Conservation (phyloP, 2,329 filamentous ascomycete species). For the Diplodia sapinea region DNA sequence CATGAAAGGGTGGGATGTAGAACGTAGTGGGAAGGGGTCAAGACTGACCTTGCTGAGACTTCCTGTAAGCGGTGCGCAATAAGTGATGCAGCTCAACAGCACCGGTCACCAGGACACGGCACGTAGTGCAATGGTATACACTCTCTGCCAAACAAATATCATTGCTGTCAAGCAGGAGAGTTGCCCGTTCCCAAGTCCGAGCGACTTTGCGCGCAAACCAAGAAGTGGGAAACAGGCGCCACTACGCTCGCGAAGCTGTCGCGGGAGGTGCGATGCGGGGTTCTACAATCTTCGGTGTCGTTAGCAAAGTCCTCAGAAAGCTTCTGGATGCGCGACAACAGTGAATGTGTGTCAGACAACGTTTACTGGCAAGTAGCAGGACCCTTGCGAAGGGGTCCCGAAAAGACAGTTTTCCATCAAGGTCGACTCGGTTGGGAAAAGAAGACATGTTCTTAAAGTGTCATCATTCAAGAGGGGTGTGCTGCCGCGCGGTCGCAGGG, state of each 20-base stretch:
- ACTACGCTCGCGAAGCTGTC: not conserved
- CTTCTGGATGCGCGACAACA: constrained; percentile 8
- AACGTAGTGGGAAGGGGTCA: not conserved
- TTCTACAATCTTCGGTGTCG: constrained; percentile 14
- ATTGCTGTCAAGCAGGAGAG: not conserved
- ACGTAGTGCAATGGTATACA: not conserved
- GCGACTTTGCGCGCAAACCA: not conserved
- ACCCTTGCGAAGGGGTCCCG: constrained; percentile 63
- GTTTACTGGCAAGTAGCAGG: constrained; percentile 87
- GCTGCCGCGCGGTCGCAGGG: constrained; percentile 1
- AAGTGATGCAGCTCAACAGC: not conserved
- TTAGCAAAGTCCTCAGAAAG: constrained; percentile 4
- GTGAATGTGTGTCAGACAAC: constrained; percentile 65
- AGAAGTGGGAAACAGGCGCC: not conserved
- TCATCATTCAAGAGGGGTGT: constrained; percentile 64
- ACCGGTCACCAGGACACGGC: not conserved
- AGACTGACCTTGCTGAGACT: constrained; percentile 11
- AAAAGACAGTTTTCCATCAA: constrained; percentile 72
- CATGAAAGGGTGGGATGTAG: constrained; percentile 25
- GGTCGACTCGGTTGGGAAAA: constrained; percentile 83
- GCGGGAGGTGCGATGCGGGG: not conserved
- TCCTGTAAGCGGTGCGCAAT: not conserved
- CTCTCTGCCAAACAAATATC: not conserved
- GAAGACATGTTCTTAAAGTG: constrained; percentile 69
- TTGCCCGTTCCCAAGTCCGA: not conserved